A percentile compares a stretch with the other conserved stretches of the same genome.
These are phyloP conservation scores for Epichloe sp. DNA, from an alignment of 2,329 filamentous ascomycete species.

Conservation along the genomic window DNA sequence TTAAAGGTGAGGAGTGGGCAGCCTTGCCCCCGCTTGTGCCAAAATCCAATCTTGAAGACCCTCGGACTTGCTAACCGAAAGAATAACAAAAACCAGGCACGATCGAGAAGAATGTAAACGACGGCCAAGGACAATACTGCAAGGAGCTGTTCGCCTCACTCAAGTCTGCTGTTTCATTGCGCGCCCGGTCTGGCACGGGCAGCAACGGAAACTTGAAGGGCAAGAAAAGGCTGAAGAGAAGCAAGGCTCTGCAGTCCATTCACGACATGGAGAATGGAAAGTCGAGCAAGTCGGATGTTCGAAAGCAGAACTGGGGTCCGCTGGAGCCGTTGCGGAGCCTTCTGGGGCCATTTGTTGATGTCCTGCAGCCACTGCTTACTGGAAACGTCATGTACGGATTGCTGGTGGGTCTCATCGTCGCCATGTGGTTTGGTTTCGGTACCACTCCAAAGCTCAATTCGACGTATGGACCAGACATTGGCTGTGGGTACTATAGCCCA, in stretches of 20 bases:
- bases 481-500: constrained; percentile 27
- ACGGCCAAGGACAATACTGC: constrained; percentile 74
- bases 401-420: constrained; percentile 57
- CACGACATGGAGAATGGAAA: constrained; percentile 27
- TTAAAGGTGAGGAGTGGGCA: constrained; percentile 58
- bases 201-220: constrained; percentile 36
- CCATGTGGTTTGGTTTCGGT: constrained; percentile 60
- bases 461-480: constrained; percentile 21
- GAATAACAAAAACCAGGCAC: constrained; percentile 43
- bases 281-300: constrained; percentile 27
- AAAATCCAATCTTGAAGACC: too few relatives aligned
- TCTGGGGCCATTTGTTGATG: constrained; percentile 55
- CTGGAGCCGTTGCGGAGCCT: constrained; percentile 65
- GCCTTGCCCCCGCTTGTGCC: too few relatives aligned
- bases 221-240: constrained; percentile 50
- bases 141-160: constrained; percentile 67
- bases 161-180: constrained; percentile 58
- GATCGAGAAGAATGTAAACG: constrained; percentile 89
- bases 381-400: constrained; percentile 68
- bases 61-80: too few relatives aligned
- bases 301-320: constrained; percentile 54
- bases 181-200: constrained; percentile 36
- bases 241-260: constrained; percentile 31
- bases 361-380: constrained; percentile 57
- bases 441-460: constrained; percentile 26